These are phyloP conservation scores for Stentor coeruleus DNA, from an alignment of 73 alveolate genomes.

Conservation along the genomic window DNA sequence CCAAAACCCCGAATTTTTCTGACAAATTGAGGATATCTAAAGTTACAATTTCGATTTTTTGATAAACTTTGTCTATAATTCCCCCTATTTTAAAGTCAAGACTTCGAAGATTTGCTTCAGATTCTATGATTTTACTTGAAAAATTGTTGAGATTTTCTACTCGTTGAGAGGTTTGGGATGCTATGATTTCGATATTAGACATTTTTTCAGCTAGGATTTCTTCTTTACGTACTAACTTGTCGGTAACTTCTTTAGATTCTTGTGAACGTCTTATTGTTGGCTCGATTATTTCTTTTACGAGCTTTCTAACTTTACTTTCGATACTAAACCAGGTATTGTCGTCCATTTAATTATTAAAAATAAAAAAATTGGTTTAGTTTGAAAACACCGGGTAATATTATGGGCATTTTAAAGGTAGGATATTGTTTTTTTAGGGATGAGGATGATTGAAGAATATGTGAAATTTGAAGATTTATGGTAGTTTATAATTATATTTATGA, in stretches of 20 bases:
- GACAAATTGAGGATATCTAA: background rate
- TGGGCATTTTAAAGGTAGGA: too few relatives aligned
- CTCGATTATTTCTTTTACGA: background rate
- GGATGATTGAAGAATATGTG: too few relatives aligned
- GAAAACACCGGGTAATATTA: constrained; percentile 1
- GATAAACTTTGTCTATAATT: background rate
- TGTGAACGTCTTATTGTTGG: background rate
- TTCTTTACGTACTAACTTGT: background rate
- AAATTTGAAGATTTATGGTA: too few relatives aligned
- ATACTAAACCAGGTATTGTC: background rate
- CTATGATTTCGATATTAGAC: background rate
- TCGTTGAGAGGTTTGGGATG: background rate
- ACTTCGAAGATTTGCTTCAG: background rate
- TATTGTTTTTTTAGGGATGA: too few relatives aligned
- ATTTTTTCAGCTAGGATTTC: background rate
- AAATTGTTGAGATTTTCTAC: background rate
- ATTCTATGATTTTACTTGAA: background rate
- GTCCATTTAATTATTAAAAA: background rate
- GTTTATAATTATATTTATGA: too few relatives aligned
- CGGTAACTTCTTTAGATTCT: background rate
- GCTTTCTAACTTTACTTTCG: background rate
- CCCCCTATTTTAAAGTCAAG: background rate
- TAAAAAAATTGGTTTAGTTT: too few relatives aligned
- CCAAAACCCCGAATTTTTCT: background rate
- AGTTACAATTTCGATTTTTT: background rate